phyloP scores from a whole-genome alignment of 2,329 filamentous ascomycete species.

The Zasmidium cellare region DNA sequence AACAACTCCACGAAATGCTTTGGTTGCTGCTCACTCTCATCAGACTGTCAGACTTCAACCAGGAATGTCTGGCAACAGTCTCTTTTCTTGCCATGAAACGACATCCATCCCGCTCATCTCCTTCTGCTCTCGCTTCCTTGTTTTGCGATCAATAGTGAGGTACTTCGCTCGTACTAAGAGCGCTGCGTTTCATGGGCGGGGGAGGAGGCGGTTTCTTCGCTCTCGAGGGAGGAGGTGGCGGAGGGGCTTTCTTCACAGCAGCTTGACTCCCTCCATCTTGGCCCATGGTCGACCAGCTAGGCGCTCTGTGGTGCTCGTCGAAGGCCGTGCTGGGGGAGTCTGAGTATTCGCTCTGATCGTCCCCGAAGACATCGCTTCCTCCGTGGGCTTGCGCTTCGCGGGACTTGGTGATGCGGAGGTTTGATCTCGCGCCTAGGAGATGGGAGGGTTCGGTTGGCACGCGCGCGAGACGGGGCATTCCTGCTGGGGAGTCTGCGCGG shows the following conservation, averaged over 20 bases:
- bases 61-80: background rate
- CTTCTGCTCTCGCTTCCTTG: background rate
- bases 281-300: constrained; percentile 47
- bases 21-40: no score
- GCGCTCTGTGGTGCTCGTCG: constrained; percentile 39
- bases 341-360: constrained; percentile 53
- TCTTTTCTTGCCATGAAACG: no score
- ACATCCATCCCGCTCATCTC: background rate
- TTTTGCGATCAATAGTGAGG: constrained; percentile 27
- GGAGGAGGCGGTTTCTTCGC: constrained; percentile 64
- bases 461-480: constrained; percentile 49
- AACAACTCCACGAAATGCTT: background rate
- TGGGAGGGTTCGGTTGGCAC: constrained; percentile 57
- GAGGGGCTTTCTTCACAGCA: constrained; percentile 59
- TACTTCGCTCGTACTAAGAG: constrained; percentile 43
- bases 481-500: constrained; percentile 52
- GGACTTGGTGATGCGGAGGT: constrained; percentile 44
- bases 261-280: constrained; percentile 22
- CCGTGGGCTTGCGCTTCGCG: constrained; percentile 34
- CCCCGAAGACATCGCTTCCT: constrained; percentile 50
- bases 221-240: constrained; percentile 58
- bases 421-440: constrained; percentile 49
- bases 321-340: constrained; percentile 42
- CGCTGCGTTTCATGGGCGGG: constrained; percentile 63
- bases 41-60: background rate